Conservation (phyloP, 495 filamentous ascomycete species). For the Aspergillus ostianus region DNA sequence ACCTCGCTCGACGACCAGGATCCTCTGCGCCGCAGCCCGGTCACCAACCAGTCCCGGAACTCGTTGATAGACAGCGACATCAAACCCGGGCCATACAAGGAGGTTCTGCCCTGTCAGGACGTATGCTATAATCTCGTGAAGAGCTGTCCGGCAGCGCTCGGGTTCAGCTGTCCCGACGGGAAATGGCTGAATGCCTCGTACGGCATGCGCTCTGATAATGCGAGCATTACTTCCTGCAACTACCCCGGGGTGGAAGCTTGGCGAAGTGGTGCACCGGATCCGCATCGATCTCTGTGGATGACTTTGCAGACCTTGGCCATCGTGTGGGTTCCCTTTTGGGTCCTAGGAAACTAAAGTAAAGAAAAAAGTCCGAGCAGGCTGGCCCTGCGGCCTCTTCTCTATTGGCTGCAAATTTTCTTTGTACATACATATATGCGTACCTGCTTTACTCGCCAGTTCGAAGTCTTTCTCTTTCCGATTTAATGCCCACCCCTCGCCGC, state of each 20-base stretch:
- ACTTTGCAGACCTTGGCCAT: background rate
- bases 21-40: slow-evolving; percentile 27
- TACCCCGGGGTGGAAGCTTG: slow-evolving; percentile 57
- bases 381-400: background rate
- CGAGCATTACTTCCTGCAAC: slow-evolving; percentile 52
- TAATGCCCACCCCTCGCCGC: too few relatives aligned
- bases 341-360: background rate
- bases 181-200: slow-evolving; percentile 65
- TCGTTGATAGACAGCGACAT: slow-evolving; percentile 66
- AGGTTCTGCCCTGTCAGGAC: slow-evolving; percentile 81
- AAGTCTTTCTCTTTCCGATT: too few relatives aligned
- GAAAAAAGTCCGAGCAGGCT: background rate
- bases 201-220: slow-evolving; percentile 44
- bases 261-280: slow-evolving; percentile 32
- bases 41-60: slow-evolving; percentile 60
- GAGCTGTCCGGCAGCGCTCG: slow-evolving; percentile 76
- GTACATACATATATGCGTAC: background rate
- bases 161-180: slow-evolving; percentile 72
- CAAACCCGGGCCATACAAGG: slow-evolving; percentile 87
- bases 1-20: slow-evolving; percentile 42
- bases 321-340: slow-evolving; percentile 6
- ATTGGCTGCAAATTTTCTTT: background rate
- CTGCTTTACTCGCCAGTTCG: too few relatives aligned
- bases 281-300: background rate
- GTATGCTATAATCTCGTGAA: slow-evolving; percentile 80